These are phyloP conservation scores for Cynara cardunculus DNA, from an alignment of 129 eudicot species.

Conservation along the genomic window DNA sequence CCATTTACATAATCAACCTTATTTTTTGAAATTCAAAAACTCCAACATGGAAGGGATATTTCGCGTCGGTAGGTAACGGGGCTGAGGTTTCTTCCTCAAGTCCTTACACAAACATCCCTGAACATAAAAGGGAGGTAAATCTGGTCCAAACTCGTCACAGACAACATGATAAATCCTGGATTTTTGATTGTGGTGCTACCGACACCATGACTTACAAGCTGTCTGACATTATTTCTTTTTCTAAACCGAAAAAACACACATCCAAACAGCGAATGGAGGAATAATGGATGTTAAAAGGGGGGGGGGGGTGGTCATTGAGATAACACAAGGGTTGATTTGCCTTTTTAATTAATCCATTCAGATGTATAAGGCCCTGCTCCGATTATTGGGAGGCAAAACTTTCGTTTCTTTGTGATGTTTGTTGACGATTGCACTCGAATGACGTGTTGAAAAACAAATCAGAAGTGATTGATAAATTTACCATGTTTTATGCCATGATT, in stretches of 20 bases:
- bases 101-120: background rate
- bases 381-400: background rate
- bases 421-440: conserved; percentile 10
- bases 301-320: background rate
- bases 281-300: background rate
- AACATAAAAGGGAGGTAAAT: background rate
- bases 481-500: background rate
- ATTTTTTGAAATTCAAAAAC: too few relatives aligned
- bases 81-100: background rate
- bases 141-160: background rate
- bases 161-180: background rate
- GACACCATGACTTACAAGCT: background rate
- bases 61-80: background rate
- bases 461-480: background rate
- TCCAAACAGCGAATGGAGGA: background rate
- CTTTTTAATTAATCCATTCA: background rate
- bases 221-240: background rate
- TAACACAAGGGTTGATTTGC: background rate
- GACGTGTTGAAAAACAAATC: background rate
- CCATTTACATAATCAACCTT: too few relatives aligned
- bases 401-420: background rate
- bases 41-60: too few relatives aligned
- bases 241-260: background rate
- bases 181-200: background rate
- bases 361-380: background rate